Percentiles rank a stretch among this genome's conserved stretches.
These are phyloP conservation scores for Phytophthora hibernalis DNA, from an alignment of 352 stramenopile genomes.

Conservation along the genomic window DNA sequence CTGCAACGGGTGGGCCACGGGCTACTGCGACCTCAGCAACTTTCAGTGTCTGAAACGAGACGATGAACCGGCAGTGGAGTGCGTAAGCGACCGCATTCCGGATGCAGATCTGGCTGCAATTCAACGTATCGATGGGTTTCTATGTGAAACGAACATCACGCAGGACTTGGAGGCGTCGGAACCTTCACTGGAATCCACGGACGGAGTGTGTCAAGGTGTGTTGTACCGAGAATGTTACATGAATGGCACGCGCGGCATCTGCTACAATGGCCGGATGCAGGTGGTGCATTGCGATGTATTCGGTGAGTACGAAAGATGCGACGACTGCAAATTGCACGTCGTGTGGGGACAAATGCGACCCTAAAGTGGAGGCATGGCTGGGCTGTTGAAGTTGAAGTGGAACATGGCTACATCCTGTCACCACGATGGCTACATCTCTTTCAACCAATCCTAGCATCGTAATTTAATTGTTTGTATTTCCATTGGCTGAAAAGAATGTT, in stretches of 20 bases:
- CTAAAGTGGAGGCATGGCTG: constrained; percentile 44
- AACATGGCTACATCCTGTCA: constrained; percentile 9
- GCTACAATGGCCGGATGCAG: constrained; percentile 55
- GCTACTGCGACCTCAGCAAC: constrained; percentile 36
- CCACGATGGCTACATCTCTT: background rate
- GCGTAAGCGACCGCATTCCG: constrained; percentile 32
- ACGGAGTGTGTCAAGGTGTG: constrained; percentile 35
- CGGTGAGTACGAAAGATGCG: constrained; percentile 46
- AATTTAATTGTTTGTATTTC: background rate
- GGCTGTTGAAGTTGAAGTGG: constrained; percentile 31
- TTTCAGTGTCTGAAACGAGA: constrained; percentile 36
- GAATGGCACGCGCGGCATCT: constrained; percentile 36
- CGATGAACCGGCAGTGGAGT: constrained; percentile 34
- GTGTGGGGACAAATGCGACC: constrained; percentile 35
- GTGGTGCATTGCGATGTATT: constrained; percentile 52
- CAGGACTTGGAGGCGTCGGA: constrained; percentile 35
- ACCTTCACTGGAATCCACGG: constrained; percentile 33
- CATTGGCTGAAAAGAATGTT: constrained; percentile 24
- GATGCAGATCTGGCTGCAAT: constrained; percentile 25
- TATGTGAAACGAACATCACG: constrained; percentile 40
- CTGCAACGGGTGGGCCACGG: constrained; percentile 46
- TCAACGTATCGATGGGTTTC: constrained; percentile 21
- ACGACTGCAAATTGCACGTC: constrained; percentile 36
- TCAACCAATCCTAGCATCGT: background rate
- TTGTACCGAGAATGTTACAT: constrained; percentile 43